Evolutionary conservation across 2,329 filamentous ascomycete genomes (phyloP), one percentile per base, ranked within the genome.

Genomic region (Paecilomyces niveus): DNA sequence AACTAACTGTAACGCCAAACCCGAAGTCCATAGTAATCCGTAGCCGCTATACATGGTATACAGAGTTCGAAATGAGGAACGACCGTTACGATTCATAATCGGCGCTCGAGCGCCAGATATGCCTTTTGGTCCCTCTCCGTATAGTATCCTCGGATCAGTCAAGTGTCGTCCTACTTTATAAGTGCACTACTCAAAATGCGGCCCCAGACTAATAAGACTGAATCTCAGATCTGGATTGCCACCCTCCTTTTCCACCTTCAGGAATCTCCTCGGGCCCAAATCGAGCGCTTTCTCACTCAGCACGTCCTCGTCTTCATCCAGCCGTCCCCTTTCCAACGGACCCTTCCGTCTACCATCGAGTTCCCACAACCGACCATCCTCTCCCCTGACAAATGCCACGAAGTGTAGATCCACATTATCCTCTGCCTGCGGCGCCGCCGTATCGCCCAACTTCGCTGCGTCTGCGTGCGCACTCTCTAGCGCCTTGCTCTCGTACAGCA

Each of bases 371-470:
- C 83, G 83, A 57, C 87, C 87, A 71, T 89, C 85, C 55, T 76
- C 76, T 1, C 82, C 83, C 78, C 92, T 94, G 56, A 94, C 89
- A 74, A 97, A 99, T 70, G 90, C 94, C 53, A 97, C 93, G 72
- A 96, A 97, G 78, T 99, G 94, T 66, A 97, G 80, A 70, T 97
- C 93, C n/a, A 96, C 82, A 65, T 88, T 84, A 67, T 90, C 89
- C n/a, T 86, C 83, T 8, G 91, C 90, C 57, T 83, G 77, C 0
- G 94, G 93, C 1, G 92, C 90, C 11, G 80, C 72, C 0, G 92
- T 96, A 70, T 93, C 90, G 18, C 93, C 93, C 60, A 82, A 78
- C 7, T 81, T 81, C 4, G 93, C 94, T 13, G 91, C 92, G 60
- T 84, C 83, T 53, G 85, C 84, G 76, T 97, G 92, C 6, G 91